Evolutionary conservation across 1,284 basidiomycete genomes (phyloP).

Genomic region (Caloboletus inedulis): DNA sequence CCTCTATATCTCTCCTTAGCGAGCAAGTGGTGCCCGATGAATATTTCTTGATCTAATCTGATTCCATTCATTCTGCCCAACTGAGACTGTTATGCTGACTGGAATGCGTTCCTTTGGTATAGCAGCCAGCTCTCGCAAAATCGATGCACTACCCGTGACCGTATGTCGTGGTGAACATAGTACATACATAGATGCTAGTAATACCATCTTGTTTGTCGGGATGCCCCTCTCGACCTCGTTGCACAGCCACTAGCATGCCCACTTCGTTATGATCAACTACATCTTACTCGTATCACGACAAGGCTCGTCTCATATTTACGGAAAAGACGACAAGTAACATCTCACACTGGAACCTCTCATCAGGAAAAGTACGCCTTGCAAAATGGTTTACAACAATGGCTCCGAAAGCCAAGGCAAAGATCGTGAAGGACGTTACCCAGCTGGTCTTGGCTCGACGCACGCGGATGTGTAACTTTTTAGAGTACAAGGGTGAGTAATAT

Average conservation of each 20-base stretch:
- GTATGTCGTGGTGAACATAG: background rate
- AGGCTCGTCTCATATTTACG: constrained; percentile 50
- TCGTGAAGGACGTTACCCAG: constrained; percentile 99
- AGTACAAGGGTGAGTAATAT: constrained; percentile 85
- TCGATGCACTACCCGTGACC: background rate
- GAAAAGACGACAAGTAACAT: background rate
- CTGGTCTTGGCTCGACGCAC: constrained; percentile 94
- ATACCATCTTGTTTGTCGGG: background rate
- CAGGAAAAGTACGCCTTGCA: constrained; percentile 95
- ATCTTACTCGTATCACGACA: constrained; percentile 92
- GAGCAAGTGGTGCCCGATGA: constrained; percentile 50
- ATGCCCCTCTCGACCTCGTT: background rate
- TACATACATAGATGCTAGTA: background rate
- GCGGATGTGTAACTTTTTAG: constrained; percentile 98
- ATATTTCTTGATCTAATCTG: constrained; percentile 86
- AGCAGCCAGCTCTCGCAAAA: background rate
- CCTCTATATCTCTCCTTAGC: constrained; percentile 35
- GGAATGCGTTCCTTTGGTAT: background rate
- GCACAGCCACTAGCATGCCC: constrained; percentile 28
- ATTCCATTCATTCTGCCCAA: constrained; percentile 32
- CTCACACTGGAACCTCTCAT: constrained; percentile 12
- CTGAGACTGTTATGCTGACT: constrained; percentile 11
- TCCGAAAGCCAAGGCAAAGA: constrained; percentile 94
- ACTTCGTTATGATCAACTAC: constrained; percentile 73
- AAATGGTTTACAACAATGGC: constrained; percentile 99